Percentiles rank a stretch among this genome's conserved stretches.
Conservation (phyloP, 208 protist genomes). For the Leptomonas pyrrhocoris region DNA sequence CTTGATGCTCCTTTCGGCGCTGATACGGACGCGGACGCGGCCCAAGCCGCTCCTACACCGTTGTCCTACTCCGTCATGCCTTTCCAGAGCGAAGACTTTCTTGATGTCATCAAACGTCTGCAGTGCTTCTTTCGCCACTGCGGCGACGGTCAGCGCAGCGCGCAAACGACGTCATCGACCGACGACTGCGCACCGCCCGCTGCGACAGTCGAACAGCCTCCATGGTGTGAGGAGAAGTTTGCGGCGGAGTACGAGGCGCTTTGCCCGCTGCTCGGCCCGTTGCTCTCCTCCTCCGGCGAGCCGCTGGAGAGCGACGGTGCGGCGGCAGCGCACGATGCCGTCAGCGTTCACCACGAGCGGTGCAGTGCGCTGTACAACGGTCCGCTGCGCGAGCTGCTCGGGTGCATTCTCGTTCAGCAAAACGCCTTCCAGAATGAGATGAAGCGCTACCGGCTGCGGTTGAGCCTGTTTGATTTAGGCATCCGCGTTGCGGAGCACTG, state of each 20-base stretch:
- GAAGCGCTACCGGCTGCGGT: conserved; percentile 79
- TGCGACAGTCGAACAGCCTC: neutral
- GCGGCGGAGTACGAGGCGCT: conserved; percentile 25
- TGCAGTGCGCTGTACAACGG: conserved; percentile 44
- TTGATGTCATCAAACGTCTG: conserved; percentile 60
- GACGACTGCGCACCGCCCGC: neutral
- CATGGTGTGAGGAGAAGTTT: conserved; percentile 26
- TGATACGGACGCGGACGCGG: neutral
- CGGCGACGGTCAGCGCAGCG: conserved; percentile 28
- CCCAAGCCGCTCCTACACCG: conserved; percentile 1
- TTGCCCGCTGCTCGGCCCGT: conserved; percentile 25
- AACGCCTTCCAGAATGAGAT: conserved; percentile 89
- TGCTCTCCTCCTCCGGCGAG: conserved; percentile 18
- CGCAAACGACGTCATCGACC: neutral
- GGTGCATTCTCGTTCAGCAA: conserved; percentile 80
- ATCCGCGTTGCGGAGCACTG: conserved; percentile 87
- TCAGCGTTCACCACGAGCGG: conserved; percentile 5
- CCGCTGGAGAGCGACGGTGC: conserved; percentile 11
- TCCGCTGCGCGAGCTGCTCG: conserved; percentile 73
- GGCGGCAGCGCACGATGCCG: neutral
- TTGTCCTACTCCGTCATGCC: conserved; percentile 77
- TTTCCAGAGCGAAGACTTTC: conserved; percentile 59
- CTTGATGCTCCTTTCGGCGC: neutral
- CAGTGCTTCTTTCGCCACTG: conserved; percentile 78
- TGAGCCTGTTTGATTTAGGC: conserved; percentile 83